Conservation (phyloP, 2,329 filamentous ascomycete genomes). For the Epichloe coenophiala region DNA sequence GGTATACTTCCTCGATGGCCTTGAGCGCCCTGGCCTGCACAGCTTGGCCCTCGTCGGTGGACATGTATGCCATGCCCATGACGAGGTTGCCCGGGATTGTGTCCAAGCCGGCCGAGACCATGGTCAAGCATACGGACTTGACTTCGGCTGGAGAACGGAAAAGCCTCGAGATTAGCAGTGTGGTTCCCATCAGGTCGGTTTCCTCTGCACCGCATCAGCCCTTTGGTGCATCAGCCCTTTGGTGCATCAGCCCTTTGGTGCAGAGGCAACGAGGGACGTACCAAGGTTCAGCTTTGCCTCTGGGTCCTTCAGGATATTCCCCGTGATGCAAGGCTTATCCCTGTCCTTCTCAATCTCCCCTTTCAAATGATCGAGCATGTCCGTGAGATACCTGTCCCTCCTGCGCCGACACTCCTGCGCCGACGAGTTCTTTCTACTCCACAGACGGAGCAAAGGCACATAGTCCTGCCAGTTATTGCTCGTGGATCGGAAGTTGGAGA, state of each 20-base stretch:
- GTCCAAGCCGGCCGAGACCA: conserved; percentile 70
- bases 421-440: conserved; percentile 46
- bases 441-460: conserved; percentile 56
- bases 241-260: neutral
- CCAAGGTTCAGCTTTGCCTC: conserved; percentile 28
- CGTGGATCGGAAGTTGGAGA: conserved; percentile 64
- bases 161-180: neutral
- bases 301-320: conserved; percentile 39
- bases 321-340: conserved; percentile 28
- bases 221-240: neutral
- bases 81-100: conserved; percentile 70
- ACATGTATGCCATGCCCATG: conserved; percentile 65
- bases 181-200: too few relatives aligned
- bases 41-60: conserved; percentile 50
- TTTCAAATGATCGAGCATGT: conserved; percentile 47
- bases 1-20: conserved; percentile 60
- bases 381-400: conserved; percentile 52
- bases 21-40: conserved; percentile 57
- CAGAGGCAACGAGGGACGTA: conserved; percentile 4
- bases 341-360: conserved; percentile 23
- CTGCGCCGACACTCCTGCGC: conserved; percentile 54
- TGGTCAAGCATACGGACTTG: conserved; percentile 69
- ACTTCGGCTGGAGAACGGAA: conserved; percentile 45
- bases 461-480: conserved; percentile 81
- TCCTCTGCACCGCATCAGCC: too few relatives aligned